These are phyloP conservation scores for Wickerhamomyces kurtzmanii DNA, from an alignment of 805 yeast species.

Conservation along the genomic window DNA sequence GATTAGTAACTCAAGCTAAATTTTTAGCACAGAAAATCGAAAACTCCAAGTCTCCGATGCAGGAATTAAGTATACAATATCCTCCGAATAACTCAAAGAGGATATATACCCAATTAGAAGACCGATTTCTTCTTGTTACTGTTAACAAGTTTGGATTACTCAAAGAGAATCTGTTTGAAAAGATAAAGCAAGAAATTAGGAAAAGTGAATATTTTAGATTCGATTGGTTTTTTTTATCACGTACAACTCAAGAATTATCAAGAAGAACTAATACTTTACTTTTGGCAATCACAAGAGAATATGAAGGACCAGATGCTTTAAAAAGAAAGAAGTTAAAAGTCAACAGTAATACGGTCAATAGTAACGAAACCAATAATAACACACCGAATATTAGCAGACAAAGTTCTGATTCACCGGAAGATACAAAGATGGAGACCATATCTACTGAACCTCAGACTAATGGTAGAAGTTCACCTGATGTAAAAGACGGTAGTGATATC, in stretches of 20 bases:
- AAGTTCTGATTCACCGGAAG: conserved; percentile 18
- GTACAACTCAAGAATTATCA: conserved; percentile 64
- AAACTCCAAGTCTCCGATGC: conserved; percentile 47
- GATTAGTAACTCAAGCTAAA: conserved; percentile 42
- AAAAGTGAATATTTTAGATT: conserved; percentile 53
- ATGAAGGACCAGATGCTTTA: conserved; percentile 47
- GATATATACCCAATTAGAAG: conserved; percentile 61
- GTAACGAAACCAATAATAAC: conserved; percentile 3
- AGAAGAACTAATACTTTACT: conserved; percentile 62
- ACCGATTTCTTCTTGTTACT: conserved; percentile 50
- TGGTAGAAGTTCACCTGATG: too few relatives aligned
- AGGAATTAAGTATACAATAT: conserved; percentile 54
- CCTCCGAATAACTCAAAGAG: conserved; percentile 82
- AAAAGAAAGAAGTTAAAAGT: conserved; percentile 33
- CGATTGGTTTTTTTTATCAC: conserved; percentile 64
- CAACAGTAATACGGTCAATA: conserved; percentile 4
- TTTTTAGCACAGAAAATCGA: conserved; percentile 44
- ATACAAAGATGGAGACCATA: conserved; percentile 1
- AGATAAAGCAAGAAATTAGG: conserved; percentile 53
- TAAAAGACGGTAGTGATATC: too few relatives aligned
- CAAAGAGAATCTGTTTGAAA: conserved; percentile 49
- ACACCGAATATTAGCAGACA: conserved; percentile 20
- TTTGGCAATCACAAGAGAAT: conserved; percentile 60
- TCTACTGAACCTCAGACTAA: too few relatives aligned
- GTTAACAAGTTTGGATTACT: conserved; percentile 59